Percentiles rank a stretch among this genome's conserved stretches.
These are phyloP conservation scores for Paecilomyces fulvus DNA, from an alignment of 2,329 filamentous ascomycete genomes.

Conservation along the genomic window DNA sequence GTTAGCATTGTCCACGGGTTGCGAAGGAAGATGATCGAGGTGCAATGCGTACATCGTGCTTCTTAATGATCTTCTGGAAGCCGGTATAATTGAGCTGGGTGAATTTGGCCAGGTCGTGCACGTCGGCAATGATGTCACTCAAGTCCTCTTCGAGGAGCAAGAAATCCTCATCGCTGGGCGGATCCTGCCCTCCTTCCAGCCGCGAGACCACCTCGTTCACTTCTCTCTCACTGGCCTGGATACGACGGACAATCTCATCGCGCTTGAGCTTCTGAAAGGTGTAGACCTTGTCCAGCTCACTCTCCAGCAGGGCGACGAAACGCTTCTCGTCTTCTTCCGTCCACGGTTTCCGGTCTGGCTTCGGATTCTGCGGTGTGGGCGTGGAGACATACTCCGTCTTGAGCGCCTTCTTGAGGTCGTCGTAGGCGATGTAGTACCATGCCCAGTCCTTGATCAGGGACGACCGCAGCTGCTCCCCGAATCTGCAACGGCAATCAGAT, in stretches of 20 bases:
- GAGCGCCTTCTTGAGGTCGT: constrained; percentile 79
- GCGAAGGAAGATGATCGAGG: not conserved
- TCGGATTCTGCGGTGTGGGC: constrained; percentile 38
- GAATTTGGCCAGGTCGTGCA: constrained; percentile 96
- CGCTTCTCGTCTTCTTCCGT: constrained; percentile 82
- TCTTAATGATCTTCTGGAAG: constrained; percentile 99
- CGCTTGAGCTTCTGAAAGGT: constrained; percentile 96
- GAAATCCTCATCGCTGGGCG: constrained; percentile 82
- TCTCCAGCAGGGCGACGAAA: constrained; percentile 80
- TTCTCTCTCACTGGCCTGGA: constrained; percentile 78
- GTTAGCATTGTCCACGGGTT: constrained; percentile 23
- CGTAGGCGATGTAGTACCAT: constrained; percentile 96
- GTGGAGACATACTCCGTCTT: constrained; percentile 59
- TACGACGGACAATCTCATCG: constrained; percentile 87
- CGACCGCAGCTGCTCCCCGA: constrained; percentile 92
- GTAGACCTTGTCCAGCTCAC: constrained; percentile 93
- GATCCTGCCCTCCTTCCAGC: constrained; percentile 49
- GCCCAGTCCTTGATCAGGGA: constrained; percentile 95
- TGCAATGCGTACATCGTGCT: constrained; percentile 71
- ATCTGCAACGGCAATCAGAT: constrained; percentile 42
- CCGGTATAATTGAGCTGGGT: constrained; percentile 98
- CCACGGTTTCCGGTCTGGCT: constrained; percentile 59
- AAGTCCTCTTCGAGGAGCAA: constrained; percentile 87
- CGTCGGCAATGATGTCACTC: constrained; percentile 96
- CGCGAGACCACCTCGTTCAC: constrained; percentile 78